Conservation (phyloP, 2,329 filamentous ascomycete genomes). For the Cladosporium sp. region DNA sequence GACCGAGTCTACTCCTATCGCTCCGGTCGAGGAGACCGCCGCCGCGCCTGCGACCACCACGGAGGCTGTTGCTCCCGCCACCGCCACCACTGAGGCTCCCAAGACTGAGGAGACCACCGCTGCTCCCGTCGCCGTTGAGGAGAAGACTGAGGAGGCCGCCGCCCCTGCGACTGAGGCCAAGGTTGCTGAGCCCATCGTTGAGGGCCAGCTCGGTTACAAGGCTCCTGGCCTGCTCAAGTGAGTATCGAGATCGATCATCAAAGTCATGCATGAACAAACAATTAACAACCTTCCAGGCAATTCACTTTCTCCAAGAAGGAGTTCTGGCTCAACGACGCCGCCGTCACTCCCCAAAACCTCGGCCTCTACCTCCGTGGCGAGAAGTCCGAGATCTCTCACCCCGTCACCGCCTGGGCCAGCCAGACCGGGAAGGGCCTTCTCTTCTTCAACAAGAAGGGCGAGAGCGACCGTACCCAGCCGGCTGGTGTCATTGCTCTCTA, state of each 20-base stretch:
- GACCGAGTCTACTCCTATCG: constrained; percentile 10
- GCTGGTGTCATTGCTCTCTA: constrained; percentile 64
- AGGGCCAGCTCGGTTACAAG: constrained; percentile 88
- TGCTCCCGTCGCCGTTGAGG: constrained; percentile 25
- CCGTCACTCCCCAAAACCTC: constrained; percentile 71
- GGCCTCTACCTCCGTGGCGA: constrained; percentile 77
- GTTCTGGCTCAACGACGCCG: constrained; percentile 65
- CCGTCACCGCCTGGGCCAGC: constrained; percentile 81
- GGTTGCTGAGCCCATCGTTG: constrained; percentile 65
- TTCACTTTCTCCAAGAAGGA: constrained; percentile 88
- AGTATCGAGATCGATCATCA: constrained; percentile 35
- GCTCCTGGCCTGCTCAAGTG: constrained; percentile 86
- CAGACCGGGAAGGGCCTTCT: constrained; percentile 94
- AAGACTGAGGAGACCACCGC: constrained; percentile 13
- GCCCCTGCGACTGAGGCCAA: constrained; percentile 43
- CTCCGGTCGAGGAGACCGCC: constrained; percentile 7
- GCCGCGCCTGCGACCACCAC: constrained; percentile 14
- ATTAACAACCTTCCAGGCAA: constrained; percentile 54
- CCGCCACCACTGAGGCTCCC: constrained; percentile 30
- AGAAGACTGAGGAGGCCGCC: constrained; percentile 36
- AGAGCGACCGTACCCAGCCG: constrained; percentile 71
- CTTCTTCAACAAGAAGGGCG: constrained; percentile 79
- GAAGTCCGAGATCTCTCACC: constrained; percentile 76
- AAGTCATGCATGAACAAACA: constrained; percentile 13
- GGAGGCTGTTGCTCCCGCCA: constrained; percentile 33